Evolutionary conservation across 371 early-diverging fungal species (phyloP), one percentile per base, ranked within the genome.

Genomic region (Homolaphlyctis polyrhiza): DNA sequence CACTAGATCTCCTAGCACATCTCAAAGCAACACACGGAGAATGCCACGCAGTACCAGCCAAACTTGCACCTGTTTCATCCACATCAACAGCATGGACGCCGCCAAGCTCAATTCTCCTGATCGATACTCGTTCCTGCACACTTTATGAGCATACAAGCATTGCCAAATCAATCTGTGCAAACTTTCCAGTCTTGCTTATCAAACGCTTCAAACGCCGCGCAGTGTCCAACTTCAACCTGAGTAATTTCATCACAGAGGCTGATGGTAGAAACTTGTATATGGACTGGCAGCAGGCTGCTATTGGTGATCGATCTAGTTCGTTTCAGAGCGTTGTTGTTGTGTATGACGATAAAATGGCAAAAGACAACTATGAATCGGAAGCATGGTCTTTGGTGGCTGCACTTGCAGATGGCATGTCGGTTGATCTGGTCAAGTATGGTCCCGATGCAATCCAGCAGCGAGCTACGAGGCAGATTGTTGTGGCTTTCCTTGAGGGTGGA

Each of bases 341-440:
- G 3, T 73, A 64, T 36, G 76, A 79, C 59, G 71, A 71, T 11
- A 68, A 67, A 5, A 70, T 74, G 75, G 32, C 28, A 3, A 64
- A 62, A 33, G 63, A 50, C 5, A 54, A 55, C 13, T 64, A 36
- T 35, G 64, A 69, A 13, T 63, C 39, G 13, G 67, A 67, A 32
- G 63, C 67, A 21, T 55, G 55, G 55, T 27, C 55, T 4, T 27
- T 55, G 5, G 55, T n/a, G 6, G 45, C 25, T 35, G 58, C 27
- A 2, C 27, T 33, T 2, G 58, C 36, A 5, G 58, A 58, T 4
- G 45, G 39, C 29, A 39, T 39, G 39, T n/a, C 36, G 36, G 35
- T 6, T 16, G 58, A 58, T 58, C 30, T 33, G 58, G 36, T 35
- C 58, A 33, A 55, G 58, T 58, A 33, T 25, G 29, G 36, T n/a